Evolutionary conservation across 371 early-diverging fungal species (phyloP).

Genomic region (Neoconidiobolus thromboides): DNA sequence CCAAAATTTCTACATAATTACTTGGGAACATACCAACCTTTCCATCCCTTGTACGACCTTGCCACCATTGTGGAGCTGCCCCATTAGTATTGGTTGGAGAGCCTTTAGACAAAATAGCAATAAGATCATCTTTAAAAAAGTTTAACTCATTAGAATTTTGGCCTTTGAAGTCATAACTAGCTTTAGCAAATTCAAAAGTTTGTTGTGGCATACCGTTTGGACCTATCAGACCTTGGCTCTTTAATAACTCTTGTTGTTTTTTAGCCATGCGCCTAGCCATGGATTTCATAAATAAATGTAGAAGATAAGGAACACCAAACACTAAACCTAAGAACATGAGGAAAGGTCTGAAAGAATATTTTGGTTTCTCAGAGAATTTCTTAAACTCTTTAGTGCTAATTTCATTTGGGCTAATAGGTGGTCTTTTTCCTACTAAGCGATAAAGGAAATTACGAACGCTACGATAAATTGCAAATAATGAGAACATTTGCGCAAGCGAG

Average conservation of each 20-base stretch:
- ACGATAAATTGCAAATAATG: slow-evolving; percentile 47
- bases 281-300: slow-evolving; percentile 61
- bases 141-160: slow-evolving; percentile 58
- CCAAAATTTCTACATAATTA: slow-evolving; percentile 62
- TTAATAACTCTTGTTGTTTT: slow-evolving; percentile 11
- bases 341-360: slow-evolving; percentile 43
- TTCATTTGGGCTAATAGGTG: slow-evolving; percentile 41
- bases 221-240: slow-evolving; percentile 10
- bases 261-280: slow-evolving; percentile 23
- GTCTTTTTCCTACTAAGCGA: slow-evolving; percentile 35
- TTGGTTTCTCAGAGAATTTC: slow-evolving; percentile 31
- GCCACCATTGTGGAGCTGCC: slow-evolving; percentile 55
- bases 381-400: slow-evolving; percentile 47
- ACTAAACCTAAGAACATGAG: slow-evolving; percentile 59
- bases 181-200: slow-evolving; percentile 66
- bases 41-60: slow-evolving; percentile 63
- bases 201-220: slow-evolving; percentile 16
- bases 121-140: slow-evolving; percentile 63
- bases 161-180: slow-evolving; percentile 64
- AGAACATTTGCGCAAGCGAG: slow-evolving; percentile 63
- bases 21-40: slow-evolving; percentile 77
- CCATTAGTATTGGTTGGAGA: slow-evolving; percentile 44
- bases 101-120: slow-evolving; percentile 61
- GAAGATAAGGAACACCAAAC: slow-evolving; percentile 75
- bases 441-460: slow-evolving; percentile 35